Conservation (phyloP, 768 basidiomycete genomes). For the Tephrocybe sp. region DNA sequence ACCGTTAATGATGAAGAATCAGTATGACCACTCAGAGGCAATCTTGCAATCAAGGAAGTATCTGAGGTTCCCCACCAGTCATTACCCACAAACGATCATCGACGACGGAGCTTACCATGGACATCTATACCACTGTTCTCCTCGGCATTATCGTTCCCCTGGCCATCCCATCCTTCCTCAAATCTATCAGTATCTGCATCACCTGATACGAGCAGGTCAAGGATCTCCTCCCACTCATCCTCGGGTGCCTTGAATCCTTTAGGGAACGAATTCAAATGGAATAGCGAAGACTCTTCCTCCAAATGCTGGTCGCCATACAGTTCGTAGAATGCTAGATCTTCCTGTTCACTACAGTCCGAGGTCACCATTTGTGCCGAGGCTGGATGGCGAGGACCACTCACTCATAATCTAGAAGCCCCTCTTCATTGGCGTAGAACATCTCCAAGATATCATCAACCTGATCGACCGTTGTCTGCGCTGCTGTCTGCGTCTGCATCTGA, state of each 20-base stretch:
- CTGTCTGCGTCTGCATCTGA: background rate
- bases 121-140: background rate
- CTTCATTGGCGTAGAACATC: background rate
- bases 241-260: background rate
- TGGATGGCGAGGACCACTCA: background rate
- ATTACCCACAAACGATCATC: no score
- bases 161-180: background rate
- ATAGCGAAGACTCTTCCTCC: background rate
- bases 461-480: background rate
- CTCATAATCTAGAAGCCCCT: background rate
- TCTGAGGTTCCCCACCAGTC: no score
- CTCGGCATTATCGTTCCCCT: background rate
- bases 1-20: no score
- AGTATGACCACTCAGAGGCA: no score
- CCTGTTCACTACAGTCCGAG: conserved; percentile 6
- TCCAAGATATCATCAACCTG: conserved; percentile 6
- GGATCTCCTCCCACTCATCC: background rate
- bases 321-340: conserved; percentile 7
- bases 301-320: background rate
- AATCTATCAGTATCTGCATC: background rate
- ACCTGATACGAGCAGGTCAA: background rate
- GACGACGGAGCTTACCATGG: background rate
- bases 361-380: no score
- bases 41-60: no score
- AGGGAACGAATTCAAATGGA: background rate